Conservation (phyloP, 768 basidiomycete species). For the Terana coerulea region DNA sequence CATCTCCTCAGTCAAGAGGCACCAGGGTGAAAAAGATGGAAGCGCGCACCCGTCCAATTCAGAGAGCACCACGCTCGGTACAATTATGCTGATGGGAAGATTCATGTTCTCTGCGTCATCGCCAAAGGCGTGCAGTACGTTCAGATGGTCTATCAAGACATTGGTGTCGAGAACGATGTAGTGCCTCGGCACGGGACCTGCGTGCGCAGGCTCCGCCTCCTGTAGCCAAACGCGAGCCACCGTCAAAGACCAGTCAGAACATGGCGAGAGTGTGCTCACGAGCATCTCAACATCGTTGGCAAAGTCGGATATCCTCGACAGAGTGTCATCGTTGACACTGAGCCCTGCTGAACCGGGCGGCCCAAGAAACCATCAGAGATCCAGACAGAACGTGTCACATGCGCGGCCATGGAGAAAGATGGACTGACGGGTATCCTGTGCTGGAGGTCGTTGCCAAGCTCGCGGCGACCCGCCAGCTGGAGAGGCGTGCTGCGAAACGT, state of each 20-base stretch:
- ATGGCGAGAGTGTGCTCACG: slow-evolving; percentile 33
- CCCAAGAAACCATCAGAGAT: too few species aligned
- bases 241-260: not conserved
- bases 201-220: not conserved
- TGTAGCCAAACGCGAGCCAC: not conserved
- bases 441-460: too few species aligned
- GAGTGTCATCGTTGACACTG: slow-evolving; percentile 32
- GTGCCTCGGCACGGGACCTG: not conserved
- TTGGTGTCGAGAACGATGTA: slow-evolving; percentile 78
- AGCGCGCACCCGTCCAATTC: slow-evolving; percentile 68
- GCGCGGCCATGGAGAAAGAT: too few species aligned
- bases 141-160: slow-evolving; percentile 65
- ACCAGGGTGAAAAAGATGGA: not conserved
- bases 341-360: too few species aligned
- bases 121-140: slow-evolving; percentile 60
- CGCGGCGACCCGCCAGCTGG: too few species aligned
- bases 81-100: slow-evolving; percentile 48
- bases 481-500: too few species aligned
- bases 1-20: not conserved
- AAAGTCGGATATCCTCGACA: slow-evolving; percentile 49
- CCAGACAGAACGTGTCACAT: too few species aligned
- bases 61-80: slow-evolving; percentile 66
- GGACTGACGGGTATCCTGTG: too few species aligned
- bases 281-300: slow-evolving; percentile 76
- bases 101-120: slow-evolving; percentile 48